These are phyloP conservation scores for Candida ulmi DNA, from an alignment of 805 yeast species.

Conservation along the genomic window DNA sequence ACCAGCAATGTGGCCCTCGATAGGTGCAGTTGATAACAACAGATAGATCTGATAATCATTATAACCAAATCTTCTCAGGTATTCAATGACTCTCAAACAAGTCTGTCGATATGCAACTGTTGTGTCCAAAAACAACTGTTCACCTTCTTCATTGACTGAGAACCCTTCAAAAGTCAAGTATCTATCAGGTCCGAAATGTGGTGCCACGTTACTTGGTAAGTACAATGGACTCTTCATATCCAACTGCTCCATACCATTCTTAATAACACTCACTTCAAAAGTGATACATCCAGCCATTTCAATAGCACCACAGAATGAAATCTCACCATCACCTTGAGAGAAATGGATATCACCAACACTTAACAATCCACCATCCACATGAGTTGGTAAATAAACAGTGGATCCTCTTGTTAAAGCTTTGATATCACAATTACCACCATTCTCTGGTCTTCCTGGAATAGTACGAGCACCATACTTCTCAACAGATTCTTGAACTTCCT, in stretches of 20 bases:
- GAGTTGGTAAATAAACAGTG: slow-evolving; percentile 41
- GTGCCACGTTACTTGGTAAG: slow-evolving; percentile 43
- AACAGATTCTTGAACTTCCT: slow-evolving; percentile 24
- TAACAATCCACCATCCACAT: slow-evolving; percentile 41
- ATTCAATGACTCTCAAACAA: slow-evolving; percentile 43
- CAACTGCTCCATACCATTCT: slow-evolving; percentile 35
- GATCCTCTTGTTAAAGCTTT: slow-evolving; percentile 46
- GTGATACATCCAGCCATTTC: slow-evolving; percentile 47
- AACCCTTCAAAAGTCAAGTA: slow-evolving; percentile 49
- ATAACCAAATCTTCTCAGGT: slow-evolving; percentile 43
- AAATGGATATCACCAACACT: slow-evolving; percentile 47
- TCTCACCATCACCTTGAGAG: slow-evolving; percentile 50
- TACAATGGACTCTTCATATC: slow-evolving; percentile 41
- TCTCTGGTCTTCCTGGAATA: slow-evolving; percentile 47
- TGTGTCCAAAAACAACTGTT: slow-evolving; percentile 39
- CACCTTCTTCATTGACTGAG: slow-evolving; percentile 44
- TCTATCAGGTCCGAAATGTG: slow-evolving; percentile 42
- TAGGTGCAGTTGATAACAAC: slow-evolving; percentile 41
- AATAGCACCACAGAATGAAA: slow-evolving; percentile 49
- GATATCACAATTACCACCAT: slow-evolving; percentile 51
- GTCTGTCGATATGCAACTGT: slow-evolving; percentile 48
- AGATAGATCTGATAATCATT: slow-evolving; percentile 45
- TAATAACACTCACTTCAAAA: slow-evolving; percentile 34
- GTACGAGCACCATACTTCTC: slow-evolving; percentile 44
- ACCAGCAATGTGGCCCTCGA: slow-evolving; percentile 47